These are phyloP conservation scores for Citrus australasica DNA, from an alignment of 345 rosid genomes.

Conservation along the genomic window DNA sequence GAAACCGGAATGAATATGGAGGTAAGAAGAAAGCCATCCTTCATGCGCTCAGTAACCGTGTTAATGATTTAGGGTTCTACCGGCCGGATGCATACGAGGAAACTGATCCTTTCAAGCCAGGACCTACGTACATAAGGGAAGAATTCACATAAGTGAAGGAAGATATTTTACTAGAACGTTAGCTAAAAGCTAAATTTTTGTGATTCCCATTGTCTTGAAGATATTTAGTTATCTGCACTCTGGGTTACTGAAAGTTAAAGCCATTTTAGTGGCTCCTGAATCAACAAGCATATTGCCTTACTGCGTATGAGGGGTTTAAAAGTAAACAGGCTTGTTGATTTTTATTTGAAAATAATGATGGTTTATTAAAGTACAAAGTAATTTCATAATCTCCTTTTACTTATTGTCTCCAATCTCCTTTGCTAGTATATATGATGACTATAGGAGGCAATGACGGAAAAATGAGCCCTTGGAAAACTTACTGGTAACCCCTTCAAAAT, in stretches of 20 bases:
- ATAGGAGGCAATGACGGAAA: no score
- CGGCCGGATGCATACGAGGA: conserved; percentile 74
- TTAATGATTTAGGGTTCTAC: conserved; percentile 72
- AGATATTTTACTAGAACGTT: not conserved
- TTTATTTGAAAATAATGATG: not conserved
- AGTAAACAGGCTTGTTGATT: not conserved
- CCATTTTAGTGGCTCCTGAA: not conserved
- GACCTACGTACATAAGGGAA: conserved; percentile 63
- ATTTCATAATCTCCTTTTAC: no score
- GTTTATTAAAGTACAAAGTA: no score
- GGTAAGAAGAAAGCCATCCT: conserved; percentile 77
- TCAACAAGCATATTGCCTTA: not conserved
- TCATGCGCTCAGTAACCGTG: conserved; percentile 79
- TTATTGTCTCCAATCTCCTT: no score
- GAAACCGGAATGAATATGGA: conserved; percentile 73
- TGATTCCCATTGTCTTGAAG: not conserved
- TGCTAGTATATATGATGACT: no score
- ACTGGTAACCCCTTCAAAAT: no score
- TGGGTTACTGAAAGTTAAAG: not conserved
- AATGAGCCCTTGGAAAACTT: no score
- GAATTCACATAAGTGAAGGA: conserved; percentile 38
- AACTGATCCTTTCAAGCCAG: conserved; percentile 73
- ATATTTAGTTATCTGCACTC: not conserved
- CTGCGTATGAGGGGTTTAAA: not conserved
- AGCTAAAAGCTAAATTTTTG: not conserved